Base-by-base conservation (phyloP, 192 early-diverging fungal species). In the Podila minutissima region DNA sequence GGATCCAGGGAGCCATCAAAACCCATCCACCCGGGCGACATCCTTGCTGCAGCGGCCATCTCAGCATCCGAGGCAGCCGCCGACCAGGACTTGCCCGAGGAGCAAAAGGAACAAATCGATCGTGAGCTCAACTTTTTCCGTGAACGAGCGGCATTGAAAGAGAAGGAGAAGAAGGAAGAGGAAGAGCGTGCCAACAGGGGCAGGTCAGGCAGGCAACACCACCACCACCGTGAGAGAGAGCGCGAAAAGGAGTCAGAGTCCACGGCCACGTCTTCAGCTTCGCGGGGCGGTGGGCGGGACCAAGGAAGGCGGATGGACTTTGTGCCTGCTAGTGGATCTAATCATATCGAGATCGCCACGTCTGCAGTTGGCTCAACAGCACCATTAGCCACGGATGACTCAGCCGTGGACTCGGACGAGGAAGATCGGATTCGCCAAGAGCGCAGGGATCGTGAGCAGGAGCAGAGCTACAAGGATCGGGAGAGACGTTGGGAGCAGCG, bases 401-500 rank as follows among this genome's bases (percentile, higher is more conserved):
- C 72, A 74, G 63, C 64, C 2, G 50, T 69, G 6, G 77, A 81
- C 29, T 81, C 77, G 32, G 77, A 81, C 29, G 77, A 72, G 19
- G 77, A 81, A 41, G 77, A 81, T 35, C 65, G 61, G 22, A 28
- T 66, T 24, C 77, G 77, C 9, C 77, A 73, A 22, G 77, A 81
- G 37, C 77, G 77, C n/a, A 67, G 37, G 38, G 77, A 81, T 0
- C 65, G 65, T 10, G 77, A 81, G 6, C 12, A 60, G 20, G 77
- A 81, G 15, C 77, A 69, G 11, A 64, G 13, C 33, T 81, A 67
- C 15, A 73, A 62, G 67, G 77, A 81, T n/a, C 77, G 93, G 11
- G 92, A 93, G 57, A 71, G 86, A 26, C 88, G 93, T 4, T 93
- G 89, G 86, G 91, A 92, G 64, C 74, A 84, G 15, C 59, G 86